Conservation (phyloP, 306 rosid genomes). For the Mucuna pruriens region DNA sequence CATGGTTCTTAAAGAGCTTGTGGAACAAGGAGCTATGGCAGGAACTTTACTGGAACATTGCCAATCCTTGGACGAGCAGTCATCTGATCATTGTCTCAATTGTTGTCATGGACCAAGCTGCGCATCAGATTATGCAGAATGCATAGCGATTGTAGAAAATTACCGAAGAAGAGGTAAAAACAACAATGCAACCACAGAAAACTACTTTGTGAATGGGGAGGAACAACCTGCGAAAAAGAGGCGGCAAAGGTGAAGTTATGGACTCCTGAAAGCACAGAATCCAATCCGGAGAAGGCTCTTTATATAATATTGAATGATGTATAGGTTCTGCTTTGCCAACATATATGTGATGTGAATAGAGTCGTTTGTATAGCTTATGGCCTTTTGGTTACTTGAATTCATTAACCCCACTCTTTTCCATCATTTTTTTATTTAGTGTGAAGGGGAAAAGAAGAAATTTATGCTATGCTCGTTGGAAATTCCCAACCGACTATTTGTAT, state of each 20-base stretch:
- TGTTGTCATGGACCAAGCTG: constrained; percentile 43
- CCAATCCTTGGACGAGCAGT: too few relatives aligned
- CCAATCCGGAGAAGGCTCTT: not conserved
- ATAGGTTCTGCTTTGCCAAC: not conserved
- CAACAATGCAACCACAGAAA: constrained; percentile 23
- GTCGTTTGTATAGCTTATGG: too few relatives aligned
- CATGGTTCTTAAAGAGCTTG: constrained; percentile 63
- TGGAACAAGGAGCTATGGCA: constrained; percentile 58
- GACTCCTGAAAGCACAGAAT: not conserved
- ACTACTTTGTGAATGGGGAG: constrained; percentile 11
- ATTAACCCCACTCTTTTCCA: too few relatives aligned
- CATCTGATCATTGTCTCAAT: constrained; percentile 49
- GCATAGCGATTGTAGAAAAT: constrained; percentile 51
- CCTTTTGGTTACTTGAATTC: too few relatives aligned
- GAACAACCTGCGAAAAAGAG: constrained; percentile 50
- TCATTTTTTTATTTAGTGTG: too few relatives aligned
- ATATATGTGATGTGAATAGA: too few relatives aligned
- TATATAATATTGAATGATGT: constrained; percentile 9
- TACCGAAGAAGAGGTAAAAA: constrained; percentile 27
- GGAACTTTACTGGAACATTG: constrained; percentile 53
- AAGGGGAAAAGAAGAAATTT: too few relatives aligned
- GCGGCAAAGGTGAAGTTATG: constrained; percentile 23
- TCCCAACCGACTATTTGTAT: too few relatives aligned
- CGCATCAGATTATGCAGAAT: constrained; percentile 54
- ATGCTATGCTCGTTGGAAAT: too few relatives aligned